phyloP scores from a whole-genome alignment of 1,139 yeast genomes.

The Saccharomyces pastorianus region DNA sequence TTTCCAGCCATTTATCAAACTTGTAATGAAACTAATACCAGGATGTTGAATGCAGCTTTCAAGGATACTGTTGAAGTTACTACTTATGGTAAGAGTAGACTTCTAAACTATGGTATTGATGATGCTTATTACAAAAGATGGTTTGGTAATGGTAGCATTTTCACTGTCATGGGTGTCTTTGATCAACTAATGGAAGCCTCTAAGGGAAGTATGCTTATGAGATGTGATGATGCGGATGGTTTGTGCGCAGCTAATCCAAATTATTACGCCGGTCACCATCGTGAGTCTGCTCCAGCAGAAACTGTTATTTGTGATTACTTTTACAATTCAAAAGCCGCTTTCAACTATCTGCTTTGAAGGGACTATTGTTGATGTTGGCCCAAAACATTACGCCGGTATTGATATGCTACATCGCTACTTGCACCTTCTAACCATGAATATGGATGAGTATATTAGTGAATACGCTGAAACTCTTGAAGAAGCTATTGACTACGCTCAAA shows the following conservation, averaged over 20 bases:
- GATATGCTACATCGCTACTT: constrained; percentile 30
- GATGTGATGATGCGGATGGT: constrained; percentile 35
- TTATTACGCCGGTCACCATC: constrained; percentile 37
- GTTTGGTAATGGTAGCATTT: constrained; percentile 33
- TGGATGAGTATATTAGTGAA: constrained; percentile 21
- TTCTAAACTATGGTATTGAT: constrained; percentile 23
- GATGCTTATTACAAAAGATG: constrained; percentile 26
- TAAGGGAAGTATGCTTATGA: constrained; percentile 28
- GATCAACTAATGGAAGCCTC: constrained; percentile 30
- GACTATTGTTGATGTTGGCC: constrained; percentile 15
- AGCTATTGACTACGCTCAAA: constrained; percentile 19
- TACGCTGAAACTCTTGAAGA: constrained; percentile 28
- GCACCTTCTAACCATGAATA: constrained; percentile 20
- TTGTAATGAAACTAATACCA: constrained; percentile 11
- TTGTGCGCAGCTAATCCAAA: constrained; percentile 28
- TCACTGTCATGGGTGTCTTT: constrained; percentile 34
- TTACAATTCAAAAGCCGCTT: constrained; percentile 23
- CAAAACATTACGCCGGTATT: constrained; percentile 25
- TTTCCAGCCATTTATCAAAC: constrained; percentile 11
- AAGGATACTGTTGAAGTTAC: constrained; percentile 25
- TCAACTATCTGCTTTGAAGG: constrained; percentile 27
- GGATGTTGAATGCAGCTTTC: constrained; percentile 11
- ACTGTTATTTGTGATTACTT: constrained; percentile 33
- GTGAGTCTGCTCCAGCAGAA: constrained; percentile 33
- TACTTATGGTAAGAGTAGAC: constrained; percentile 25